Conservation (phyloP, 2,329 filamentous ascomycete species). For the Aspergillus pseudotamarii region DNA sequence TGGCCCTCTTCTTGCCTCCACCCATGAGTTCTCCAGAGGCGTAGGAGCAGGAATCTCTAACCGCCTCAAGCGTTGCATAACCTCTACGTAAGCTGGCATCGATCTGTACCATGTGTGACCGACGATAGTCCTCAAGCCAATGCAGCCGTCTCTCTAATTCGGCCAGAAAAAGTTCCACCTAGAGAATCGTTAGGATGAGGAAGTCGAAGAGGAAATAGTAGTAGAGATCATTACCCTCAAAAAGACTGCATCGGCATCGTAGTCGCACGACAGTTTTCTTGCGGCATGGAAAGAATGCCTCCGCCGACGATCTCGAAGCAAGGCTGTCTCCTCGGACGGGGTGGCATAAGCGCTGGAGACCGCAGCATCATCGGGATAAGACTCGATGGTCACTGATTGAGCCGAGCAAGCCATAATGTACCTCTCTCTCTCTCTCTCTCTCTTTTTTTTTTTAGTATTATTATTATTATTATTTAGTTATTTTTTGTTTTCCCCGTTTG, state of each 20-base stretch:
- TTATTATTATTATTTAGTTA: background rate
- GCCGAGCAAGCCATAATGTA: slow-evolving; percentile 42
- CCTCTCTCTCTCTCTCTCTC: too few relatives aligned
- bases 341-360: slow-evolving; percentile 31
- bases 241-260: slow-evolving; percentile 49
- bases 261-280: slow-evolving; percentile 46
- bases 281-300: slow-evolving; percentile 50
- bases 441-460: too few relatives aligned
- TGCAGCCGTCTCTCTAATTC: slow-evolving; percentile 87
- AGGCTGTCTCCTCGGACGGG: slow-evolving; percentile 34
- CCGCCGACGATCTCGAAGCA: slow-evolving; percentile 44
- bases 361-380: slow-evolving; percentile 30
- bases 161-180: slow-evolving; percentile 60
- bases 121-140: slow-evolving; percentile 84
- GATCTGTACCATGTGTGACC: slow-evolving; percentile 75
- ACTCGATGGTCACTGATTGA: slow-evolving; percentile 44
- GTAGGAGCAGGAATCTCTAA: slow-evolving; percentile 83
- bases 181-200: slow-evolving; percentile 8
- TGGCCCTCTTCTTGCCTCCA: slow-evolving; percentile 78
- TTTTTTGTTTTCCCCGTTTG: background rate
- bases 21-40: slow-evolving; percentile 90
- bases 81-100: slow-evolving; percentile 83
- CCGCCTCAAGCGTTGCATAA: slow-evolving; percentile 81
- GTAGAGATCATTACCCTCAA: slow-evolving; percentile 36
- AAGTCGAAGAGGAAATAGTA: background rate